These are phyloP conservation scores for Russula vinacea DNA, from an alignment of 768 basidiomycete genomes.

Conservation along the genomic window DNA sequence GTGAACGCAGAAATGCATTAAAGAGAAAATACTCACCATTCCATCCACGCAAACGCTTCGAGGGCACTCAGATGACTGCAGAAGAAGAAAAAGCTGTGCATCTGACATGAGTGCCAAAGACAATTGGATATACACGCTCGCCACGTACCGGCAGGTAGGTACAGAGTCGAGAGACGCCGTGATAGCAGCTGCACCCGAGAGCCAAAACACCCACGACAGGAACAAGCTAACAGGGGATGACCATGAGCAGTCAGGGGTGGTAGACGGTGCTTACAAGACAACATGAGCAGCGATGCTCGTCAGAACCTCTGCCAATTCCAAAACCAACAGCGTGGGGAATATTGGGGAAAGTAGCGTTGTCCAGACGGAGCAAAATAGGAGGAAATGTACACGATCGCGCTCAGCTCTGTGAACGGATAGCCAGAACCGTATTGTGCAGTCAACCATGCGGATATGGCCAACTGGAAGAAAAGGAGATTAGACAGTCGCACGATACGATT, in stretches of 20 bases:
- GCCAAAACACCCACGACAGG: slow-evolving; percentile 31
- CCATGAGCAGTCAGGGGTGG: background rate
- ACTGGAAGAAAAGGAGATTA: slow-evolving; percentile 39
- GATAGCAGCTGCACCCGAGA: slow-evolving; percentile 30
- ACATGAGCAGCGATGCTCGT: slow-evolving; percentile 24
- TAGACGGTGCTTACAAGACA: slow-evolving; percentile 21
- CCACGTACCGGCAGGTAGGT: slow-evolving; percentile 26
- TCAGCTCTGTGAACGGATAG: slow-evolving; percentile 46
- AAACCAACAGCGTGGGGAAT: slow-evolving; percentile 17
- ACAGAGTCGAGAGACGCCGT: slow-evolving; percentile 16
- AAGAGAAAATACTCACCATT: slow-evolving; percentile 22
- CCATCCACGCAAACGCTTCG: slow-evolving; percentile 30
- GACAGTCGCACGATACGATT: background rate
- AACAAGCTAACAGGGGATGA: slow-evolving; percentile 18
- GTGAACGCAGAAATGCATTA: background rate
- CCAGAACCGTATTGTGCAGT: slow-evolving; percentile 57
- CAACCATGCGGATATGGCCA: slow-evolving; percentile 72
- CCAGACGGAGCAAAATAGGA: slow-evolving; percentile 32
- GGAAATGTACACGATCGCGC: slow-evolving; percentile 46
- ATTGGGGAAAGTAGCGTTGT: slow-evolving; percentile 26
- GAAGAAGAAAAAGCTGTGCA: slow-evolving; percentile 18
- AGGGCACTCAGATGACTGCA: slow-evolving; percentile 28
- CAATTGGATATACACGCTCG: background rate
- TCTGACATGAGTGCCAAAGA: background rate
- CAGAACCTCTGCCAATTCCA: slow-evolving; percentile 1